Conservation (phyloP, 352 stramenopile species). For the Phytopythium montanum region DNA sequence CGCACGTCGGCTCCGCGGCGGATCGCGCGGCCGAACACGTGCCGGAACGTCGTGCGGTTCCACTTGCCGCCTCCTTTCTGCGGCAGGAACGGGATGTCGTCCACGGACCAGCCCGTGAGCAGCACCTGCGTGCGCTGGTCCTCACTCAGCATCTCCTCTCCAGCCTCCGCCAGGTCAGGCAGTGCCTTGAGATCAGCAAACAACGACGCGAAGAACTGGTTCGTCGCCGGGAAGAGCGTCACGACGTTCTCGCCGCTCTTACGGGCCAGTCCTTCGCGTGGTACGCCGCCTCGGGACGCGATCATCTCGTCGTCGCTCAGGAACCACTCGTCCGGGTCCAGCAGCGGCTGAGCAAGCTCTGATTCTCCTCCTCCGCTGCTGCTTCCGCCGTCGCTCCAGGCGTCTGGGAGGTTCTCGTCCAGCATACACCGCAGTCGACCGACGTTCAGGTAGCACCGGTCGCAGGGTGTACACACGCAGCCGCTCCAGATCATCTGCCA, state of each 20-base stretch:
- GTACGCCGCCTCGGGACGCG: conserved; percentile 26
- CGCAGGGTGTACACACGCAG: conserved; percentile 39
- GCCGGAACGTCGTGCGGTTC: conserved; percentile 30
- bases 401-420: neutral
- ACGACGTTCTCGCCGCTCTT: conserved; percentile 36
- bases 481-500: conserved; percentile 16
- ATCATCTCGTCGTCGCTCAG: conserved; percentile 50
- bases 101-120: conserved; percentile 42
- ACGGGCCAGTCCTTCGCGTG: conserved; percentile 29
- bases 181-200: conserved; percentile 33
- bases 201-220: conserved; percentile 39
- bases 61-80: conserved; percentile 15
- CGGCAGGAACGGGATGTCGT: conserved; percentile 36
- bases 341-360: conserved; percentile 25
- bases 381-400: conserved; percentile 1
- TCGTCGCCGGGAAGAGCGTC: conserved; percentile 30
- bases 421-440: conserved; percentile 14
- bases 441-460: conserved; percentile 30
- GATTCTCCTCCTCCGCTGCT: conserved; percentile 1
- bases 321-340: conserved; percentile 56
- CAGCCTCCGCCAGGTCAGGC: conserved; percentile 9
- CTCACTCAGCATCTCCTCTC: neutral
- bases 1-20: conserved; percentile 36
- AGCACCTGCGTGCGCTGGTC: conserved; percentile 22
- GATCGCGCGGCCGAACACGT: conserved; percentile 27